phyloP scores from a whole-genome alignment of 441 rosid species.

The Gossypium schwendimanii region DNA sequence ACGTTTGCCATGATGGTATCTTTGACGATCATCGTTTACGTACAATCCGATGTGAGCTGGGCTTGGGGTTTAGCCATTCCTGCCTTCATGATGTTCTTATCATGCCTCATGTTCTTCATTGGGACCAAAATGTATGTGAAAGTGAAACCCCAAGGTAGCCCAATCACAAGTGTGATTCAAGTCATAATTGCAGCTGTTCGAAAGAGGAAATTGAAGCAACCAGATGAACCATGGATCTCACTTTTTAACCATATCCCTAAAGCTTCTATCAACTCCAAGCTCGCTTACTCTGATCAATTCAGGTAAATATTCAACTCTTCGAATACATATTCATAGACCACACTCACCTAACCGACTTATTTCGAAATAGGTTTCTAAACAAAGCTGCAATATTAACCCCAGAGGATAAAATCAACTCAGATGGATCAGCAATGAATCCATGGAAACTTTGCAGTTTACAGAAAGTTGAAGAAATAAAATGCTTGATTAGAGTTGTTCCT shows the following conservation, averaged over 20 bases:
- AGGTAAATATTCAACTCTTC: slow-evolving; percentile 26
- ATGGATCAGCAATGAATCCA: slow-evolving; percentile 43
- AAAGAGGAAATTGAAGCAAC: slow-evolving; percentile 37
- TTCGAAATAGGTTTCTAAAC: slow-evolving; percentile 39
- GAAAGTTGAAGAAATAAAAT: slow-evolving; percentile 65
- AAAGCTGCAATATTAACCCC: slow-evolving; percentile 55
- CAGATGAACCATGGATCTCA: slow-evolving; percentile 29
- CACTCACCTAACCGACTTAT: no score
- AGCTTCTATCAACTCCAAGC: slow-evolving; percentile 43
- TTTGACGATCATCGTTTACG: slow-evolving; percentile 49
- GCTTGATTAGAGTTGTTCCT: slow-evolving; percentile 50
- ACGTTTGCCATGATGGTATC: slow-evolving; percentile 60
- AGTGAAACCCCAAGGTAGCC: slow-evolving; percentile 61
- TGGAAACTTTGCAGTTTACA: slow-evolving; percentile 64
- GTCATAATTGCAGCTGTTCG: slow-evolving; percentile 46
- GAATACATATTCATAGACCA: background rate
- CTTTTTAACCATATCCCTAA: slow-evolving; percentile 38
- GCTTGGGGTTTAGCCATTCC: slow-evolving; percentile 59
- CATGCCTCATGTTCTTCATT: slow-evolving; percentile 49
- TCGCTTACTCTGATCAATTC: slow-evolving; percentile 54
- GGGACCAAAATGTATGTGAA: slow-evolving; percentile 63
- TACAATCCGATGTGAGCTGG: slow-evolving; percentile 71
- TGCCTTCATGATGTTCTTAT: slow-evolving; percentile 53
- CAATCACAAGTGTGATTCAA: slow-evolving; percentile 33
- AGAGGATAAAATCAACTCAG: slow-evolving; percentile 35